Conservation (phyloP, 495 filamentous ascomycete species). For the Talaromyces liani region DNA sequence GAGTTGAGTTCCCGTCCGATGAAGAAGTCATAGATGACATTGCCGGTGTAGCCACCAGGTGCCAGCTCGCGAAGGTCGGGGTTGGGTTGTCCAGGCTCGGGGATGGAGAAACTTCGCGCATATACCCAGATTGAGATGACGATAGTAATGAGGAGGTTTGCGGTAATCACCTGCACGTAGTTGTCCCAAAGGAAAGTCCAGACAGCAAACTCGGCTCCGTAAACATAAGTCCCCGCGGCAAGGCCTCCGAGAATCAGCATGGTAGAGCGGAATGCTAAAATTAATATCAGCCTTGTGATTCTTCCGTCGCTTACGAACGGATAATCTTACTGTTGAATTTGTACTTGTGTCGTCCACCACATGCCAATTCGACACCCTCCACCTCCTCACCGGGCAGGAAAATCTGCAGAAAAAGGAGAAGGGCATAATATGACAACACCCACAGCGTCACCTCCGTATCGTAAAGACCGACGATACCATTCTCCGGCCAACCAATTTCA, state of each 20-base stretch:
- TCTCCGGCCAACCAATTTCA: slow-evolving; percentile 71
- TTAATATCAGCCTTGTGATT: too few species aligned
- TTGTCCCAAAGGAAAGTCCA: slow-evolving; percentile 95
- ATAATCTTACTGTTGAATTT: slow-evolving; percentile 67
- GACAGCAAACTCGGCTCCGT: slow-evolving; percentile 75
- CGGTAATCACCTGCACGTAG: slow-evolving; percentile 75
- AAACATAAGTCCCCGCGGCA: slow-evolving; percentile 62
- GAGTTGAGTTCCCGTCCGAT: slow-evolving; percentile 97
- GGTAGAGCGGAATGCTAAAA: slow-evolving; percentile 57
- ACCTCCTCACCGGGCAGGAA: slow-evolving; percentile 69
- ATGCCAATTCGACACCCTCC: slow-evolving; percentile 60
- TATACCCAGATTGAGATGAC: slow-evolving; percentile 69
- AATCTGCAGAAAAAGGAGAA: slow-evolving; percentile 66
- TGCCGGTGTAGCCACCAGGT: slow-evolving; percentile 73
- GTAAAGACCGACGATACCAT: slow-evolving; percentile 56
- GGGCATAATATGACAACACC: slow-evolving; percentile 70
- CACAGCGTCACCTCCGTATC: slow-evolving; percentile 52
- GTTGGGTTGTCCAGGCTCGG: slow-evolving; percentile 49
- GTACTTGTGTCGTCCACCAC: slow-evolving; percentile 74
- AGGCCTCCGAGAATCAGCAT: slow-evolving; percentile 58
- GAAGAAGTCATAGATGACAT: slow-evolving; percentile 90
- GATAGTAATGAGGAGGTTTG: slow-evolving; percentile 69
- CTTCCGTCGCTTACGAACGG: too few species aligned
- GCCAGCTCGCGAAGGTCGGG: slow-evolving; percentile 68
- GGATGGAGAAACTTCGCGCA: slow-evolving; percentile 70